Evolutionary conservation across 2,329 filamentous ascomycete genomes (phyloP), one percentile per base, ranked within the genome.

Genomic region (Epichloe gansuensis): DNA sequence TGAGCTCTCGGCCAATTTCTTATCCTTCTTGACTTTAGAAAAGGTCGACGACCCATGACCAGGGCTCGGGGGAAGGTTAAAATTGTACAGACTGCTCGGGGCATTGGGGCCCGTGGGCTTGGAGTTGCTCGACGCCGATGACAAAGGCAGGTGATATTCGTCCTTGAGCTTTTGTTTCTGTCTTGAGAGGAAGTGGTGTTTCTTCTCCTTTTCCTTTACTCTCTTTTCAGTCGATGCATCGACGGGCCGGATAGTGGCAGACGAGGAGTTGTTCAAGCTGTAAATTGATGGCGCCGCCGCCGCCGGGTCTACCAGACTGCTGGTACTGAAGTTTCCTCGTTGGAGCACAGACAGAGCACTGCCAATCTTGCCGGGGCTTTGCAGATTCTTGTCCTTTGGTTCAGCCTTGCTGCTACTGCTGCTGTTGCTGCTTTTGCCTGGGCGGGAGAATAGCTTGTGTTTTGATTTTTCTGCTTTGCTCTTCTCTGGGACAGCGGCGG

Each of bases 1-100:
- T 52, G 70, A 75, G 58, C 82, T 81, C 56, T 87, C 84, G 56
- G 87, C 83, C 58, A 85, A 84, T 65, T 84, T 85, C 72, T 91
- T 95, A 63, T 95, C 89, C 54, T 86, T 91, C 62, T 93, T 86
- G 3, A 84, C 85, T 68, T 93, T 94, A 39, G 83, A 76, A 64
- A 97, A 95, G 35, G 78, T 74, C 27, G 75, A 77, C 50, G 74
- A 77, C 49, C 75, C 77, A 13, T 82, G 80, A 0, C 78, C 83
- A 1, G 87, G 85, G 54, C 84, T 89, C 7, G 83, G 76, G 76
- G 86, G 86, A 2, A 87, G 68, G 53, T 82, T 85, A 66, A 91
- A 90, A 55, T 81, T 89, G 70, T 91, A 91, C 4, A 91, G 68
- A 51, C 85, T 87, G 58, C 80, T 84, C 0, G 87, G 85, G 3